Evolutionary conservation across 164 flowering plant species (phyloP), one percentile per base, ranked within the genome.

Genomic region (Vitis rupestris): DNA sequence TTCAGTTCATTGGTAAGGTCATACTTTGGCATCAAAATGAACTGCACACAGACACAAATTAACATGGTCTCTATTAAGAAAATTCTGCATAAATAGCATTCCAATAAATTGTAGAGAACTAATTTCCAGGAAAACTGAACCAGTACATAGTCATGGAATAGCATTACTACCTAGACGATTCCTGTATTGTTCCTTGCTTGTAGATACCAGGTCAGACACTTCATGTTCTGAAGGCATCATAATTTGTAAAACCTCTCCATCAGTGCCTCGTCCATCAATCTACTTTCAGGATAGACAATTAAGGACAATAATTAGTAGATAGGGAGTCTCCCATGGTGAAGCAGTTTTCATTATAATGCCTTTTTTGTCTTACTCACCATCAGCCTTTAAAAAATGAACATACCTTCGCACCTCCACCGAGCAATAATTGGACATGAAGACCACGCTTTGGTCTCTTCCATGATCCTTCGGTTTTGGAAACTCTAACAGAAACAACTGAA

Each of bases 351-450:
- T 19, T 19, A 16, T 29, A 13, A 19, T n/a, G 14, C 12, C 15
- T 30, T 19, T 9, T 23, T 17, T 16, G 27, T 44, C 29, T 2
- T 61, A 48, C 48, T 2, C 44, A 23, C 4, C 30, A 51, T 27
- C 62, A 56, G 8, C 4, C 50, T 49, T 47, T 14, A n/a, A 49
- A 64, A 27, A 68, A 16, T 19, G 55, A 15, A 61, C 77, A 61
- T 79, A 92, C 99, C 92, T 58, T 86, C 72, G 97, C 96, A 78
- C 91, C 85, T 72, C 78, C 86, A 68, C 94, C 97, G 60, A 95
- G 85, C 79, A 95, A 86, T 72, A 95, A 53, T 44, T 83, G 82
- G 19, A 91, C 92, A 75, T 87, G 90, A 55, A 95, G 70, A 64
- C 82, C 84, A 7, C 99, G 95, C 10, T 82, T 80, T 56, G 98